Base-by-base conservation (phyloP, 2,329 filamentous ascomycete genomes). In the Colletotrichum spinosum region DNA sequence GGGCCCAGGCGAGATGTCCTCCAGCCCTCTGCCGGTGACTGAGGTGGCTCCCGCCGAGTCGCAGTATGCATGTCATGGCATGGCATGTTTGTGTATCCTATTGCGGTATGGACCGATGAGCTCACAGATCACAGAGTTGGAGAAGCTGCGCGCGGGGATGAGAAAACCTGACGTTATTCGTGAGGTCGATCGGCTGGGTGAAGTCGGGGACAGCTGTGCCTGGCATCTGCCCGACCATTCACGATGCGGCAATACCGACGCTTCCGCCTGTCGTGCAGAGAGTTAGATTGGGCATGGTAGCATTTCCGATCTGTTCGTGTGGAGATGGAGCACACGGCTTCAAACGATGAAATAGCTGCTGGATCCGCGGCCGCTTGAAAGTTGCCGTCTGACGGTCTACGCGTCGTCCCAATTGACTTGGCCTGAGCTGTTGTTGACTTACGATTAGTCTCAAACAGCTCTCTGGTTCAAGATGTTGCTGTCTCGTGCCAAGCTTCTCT, bases 161-260 rank as follows among this genome's bases (percentile, higher is more conserved):
- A 7, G 1, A 33, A 38, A 38, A 33, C 17, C 10, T 6, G 4
- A 52, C 12, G 8, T 17, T 13, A 12, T 48, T 39, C 56, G 50
- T 6, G 25, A 25, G 25, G 34, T 46, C 41, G 5, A 45, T 46
- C 48, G 15, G 15, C 49, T 13, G 39, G 39, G 38, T 56, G 48
- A 45, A 7, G 42, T 37, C 41, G 34, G 25, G 33, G 38, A 42
- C 6, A 15, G 51, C 58, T 39, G 41, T 63, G 33, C 58, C 52
- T 62, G 41, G 13, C 59, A 56, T 34, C 55, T 37, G n/a, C 52
- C 51, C 50, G 25, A 10, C 67, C 67, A 68, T 51, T 68, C 51
- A 59, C 17, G 48, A 39, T 8, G 37, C 55, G 38, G 12, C 63
- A 68, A 67, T 63, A 41, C 67, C 63, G 63, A 61, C 59, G 55